Percentiles rank a stretch among this genome's conserved stretches.
Conservation (phyloP, 768 basidiomycete genomes). For the Calvatia gigantea region DNA sequence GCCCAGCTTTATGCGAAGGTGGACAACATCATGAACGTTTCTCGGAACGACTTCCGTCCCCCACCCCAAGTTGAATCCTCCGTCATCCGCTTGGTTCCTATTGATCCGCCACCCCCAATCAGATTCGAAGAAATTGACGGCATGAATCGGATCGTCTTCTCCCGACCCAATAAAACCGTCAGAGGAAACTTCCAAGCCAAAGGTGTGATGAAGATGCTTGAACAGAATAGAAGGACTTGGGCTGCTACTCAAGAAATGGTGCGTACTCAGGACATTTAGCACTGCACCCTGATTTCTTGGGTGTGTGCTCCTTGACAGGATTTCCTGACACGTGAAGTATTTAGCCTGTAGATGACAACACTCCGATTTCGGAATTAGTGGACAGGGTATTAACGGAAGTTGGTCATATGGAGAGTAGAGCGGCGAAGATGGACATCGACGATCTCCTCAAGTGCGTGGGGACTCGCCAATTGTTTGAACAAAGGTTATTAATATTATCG, state of each 20-base stretch:
- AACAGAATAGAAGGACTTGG: slow-evolving; percentile 93
- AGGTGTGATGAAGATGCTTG: slow-evolving; percentile 92
- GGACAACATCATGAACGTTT: slow-evolving; percentile 93
- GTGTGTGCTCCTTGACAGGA: not conserved
- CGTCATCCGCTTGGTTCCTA: slow-evolving; percentile 87
- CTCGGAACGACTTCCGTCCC: slow-evolving; percentile 95
- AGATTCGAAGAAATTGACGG: slow-evolving; percentile 98
- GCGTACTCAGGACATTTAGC: not conserved
- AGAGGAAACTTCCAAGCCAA: slow-evolving; percentile 91
- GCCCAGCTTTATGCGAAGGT: slow-evolving; percentile 84
- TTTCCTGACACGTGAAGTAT: not conserved
- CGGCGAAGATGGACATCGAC: slow-evolving; percentile 91
- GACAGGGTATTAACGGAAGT: slow-evolving; percentile 72
- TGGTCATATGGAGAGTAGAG: slow-evolving; percentile 72
- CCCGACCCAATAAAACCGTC: slow-evolving; percentile 84
- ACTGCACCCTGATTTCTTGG: not conserved
- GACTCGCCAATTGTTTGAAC: not conserved
- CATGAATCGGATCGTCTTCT: slow-evolving; percentile 86
- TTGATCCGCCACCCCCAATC: slow-evolving; percentile 93
- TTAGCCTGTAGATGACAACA: slow-evolving; percentile 68
- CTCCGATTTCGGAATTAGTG: slow-evolving; percentile 66
- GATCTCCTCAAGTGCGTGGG: slow-evolving; percentile 78
- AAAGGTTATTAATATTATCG: slow-evolving; percentile 4
- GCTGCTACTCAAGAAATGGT: slow-evolving; percentile 75
- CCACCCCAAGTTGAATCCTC: slow-evolving; percentile 92